Evolutionary conservation across 176 grass and related monocot species (phyloP).

Genomic region (Oryza rufipogon): DNA sequence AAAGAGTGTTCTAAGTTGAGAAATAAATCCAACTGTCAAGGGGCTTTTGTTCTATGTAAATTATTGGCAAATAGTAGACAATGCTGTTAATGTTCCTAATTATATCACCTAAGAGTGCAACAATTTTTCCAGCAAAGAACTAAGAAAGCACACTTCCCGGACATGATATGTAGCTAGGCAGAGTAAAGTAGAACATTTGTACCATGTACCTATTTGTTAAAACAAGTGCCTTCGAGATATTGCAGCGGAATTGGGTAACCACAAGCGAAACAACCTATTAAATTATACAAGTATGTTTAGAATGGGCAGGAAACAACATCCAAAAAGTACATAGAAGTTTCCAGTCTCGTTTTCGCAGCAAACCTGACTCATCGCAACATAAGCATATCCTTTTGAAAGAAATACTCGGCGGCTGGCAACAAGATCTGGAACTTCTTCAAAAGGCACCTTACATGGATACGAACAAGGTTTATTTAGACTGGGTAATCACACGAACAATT

Average conservation of each 20-base stretch:
- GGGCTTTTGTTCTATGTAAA: conserved; percentile 8
- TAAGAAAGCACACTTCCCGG: conserved; percentile 17
- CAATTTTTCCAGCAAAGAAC: neutral
- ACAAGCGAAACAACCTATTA: conserved; percentile 92
- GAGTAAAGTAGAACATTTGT: conserved; percentile 19
- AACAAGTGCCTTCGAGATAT: conserved; percentile 91
- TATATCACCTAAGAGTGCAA: conserved; percentile 1
- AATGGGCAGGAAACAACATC: neutral
- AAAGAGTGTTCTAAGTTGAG: neutral
- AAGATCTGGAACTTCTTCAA: conserved; percentile 96
- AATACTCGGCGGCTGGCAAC: conserved; percentile 74
- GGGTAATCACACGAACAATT: conserved; percentile 1
- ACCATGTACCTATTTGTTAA: conserved; percentile 81
- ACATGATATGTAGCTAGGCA: neutral
- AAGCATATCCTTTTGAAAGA: conserved; percentile 92
- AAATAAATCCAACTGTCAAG: neutral
- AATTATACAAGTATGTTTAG: conserved; percentile 38
- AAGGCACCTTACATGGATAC: conserved; percentile 70
- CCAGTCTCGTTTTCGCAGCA: conserved; percentile 23
- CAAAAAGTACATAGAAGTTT: conserved; percentile 28
- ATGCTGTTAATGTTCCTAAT: neutral
- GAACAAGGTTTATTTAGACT: conserved; percentile 23
- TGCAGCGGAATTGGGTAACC: conserved; percentile 87
- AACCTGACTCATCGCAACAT: conserved; percentile 96
- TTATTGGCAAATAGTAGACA: conserved; percentile 7